Evolutionary conservation across 768 basidiomycete species (phyloP), one percentile per base, ranked within the genome.

Genomic region (Amanita polypyramis): DNA sequence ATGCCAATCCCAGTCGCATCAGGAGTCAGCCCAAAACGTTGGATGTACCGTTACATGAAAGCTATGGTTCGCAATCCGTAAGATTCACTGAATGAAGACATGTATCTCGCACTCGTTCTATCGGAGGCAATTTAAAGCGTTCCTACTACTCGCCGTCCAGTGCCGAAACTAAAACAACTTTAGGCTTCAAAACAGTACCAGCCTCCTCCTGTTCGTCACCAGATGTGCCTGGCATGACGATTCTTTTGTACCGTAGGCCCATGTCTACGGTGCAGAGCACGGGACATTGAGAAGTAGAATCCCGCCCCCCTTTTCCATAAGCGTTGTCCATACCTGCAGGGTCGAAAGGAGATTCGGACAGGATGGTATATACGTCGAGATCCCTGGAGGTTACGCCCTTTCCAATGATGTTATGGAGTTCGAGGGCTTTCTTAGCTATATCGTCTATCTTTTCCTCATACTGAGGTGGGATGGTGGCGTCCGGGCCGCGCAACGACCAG

Each of bases 211-310:
- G 8, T 20, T 70, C 68, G n/a, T 66, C 69, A 2, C 55, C 55
- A 32, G 62, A 63, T 12, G 67, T 70, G 14, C 65, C 55, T n/a
- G 63, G 52, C 52, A 63, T 67, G 50, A 65, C 67, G 9, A 66
- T 63, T 21, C 65, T 60, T 8, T 62, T 63, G 39, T 17, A 48
- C 9, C 12, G 23, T 23, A 81, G 62, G 4, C 79, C 80, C 5
- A 81, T 64, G 38, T 78, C 74, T n/a, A 73, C 76, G 41, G 79
- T 79, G 54, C 80, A 80, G 19, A 80, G 53, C 2, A 80, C 65
- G 5, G 51, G 50, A 43, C 68, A 66, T 4, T 19, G 15, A 25
- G 12, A 5, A 20, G 2, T n/a, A 25, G 17, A 4, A 15, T 43
- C 20, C 19, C 43, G 7, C 55, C 55, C 8, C 51, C 59, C 5